These are phyloP conservation scores for Talaromyces thailandensis DNA, from an alignment of 495 filamentous ascomycete genomes.

Conservation along the genomic window DNA sequence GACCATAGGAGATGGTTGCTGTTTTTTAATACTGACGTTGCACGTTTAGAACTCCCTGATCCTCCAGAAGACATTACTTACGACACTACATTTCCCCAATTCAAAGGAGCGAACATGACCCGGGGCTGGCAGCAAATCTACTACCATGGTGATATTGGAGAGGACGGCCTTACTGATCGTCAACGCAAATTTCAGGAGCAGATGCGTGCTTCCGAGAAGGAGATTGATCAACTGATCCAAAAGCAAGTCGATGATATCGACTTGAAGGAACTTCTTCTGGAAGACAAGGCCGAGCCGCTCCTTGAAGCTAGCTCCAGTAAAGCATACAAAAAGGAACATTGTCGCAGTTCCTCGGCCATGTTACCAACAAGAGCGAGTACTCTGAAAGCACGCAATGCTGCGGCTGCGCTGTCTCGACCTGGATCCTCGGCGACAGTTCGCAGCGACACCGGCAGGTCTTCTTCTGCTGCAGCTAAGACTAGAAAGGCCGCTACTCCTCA, in stretches of 20 bases:
- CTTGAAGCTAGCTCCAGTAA: conserved; percentile 12
- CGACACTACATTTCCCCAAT: conserved; percentile 41
- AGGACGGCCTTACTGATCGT: conserved; percentile 55
- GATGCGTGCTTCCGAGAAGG: conserved; percentile 26
- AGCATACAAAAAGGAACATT: conserved; percentile 18
- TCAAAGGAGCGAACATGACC: conserved; percentile 56
- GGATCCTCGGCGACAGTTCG: conserved; percentile 19
- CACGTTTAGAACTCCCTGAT: conserved; percentile 54
- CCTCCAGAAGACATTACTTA: conserved; percentile 67
- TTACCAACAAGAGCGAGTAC: conserved; percentile 28
- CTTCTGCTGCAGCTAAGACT: conserved; percentile 26
- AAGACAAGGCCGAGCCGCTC: conserved; percentile 12
- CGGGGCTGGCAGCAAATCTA: conserved; percentile 51
- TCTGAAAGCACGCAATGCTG: conserved; percentile 43
- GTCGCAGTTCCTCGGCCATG: conserved; percentile 15
- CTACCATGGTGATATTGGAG: conserved; percentile 55
- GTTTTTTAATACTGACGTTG: not conserved
- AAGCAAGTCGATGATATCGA: conserved; percentile 42
- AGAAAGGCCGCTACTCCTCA: conserved; percentile 22
- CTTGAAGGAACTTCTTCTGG: not conserved
- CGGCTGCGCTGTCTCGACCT: conserved; percentile 40
- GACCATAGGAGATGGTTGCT: not conserved
- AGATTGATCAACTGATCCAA: conserved; percentile 52
- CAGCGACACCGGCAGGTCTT: conserved; percentile 16
- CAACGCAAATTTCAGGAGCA: conserved; percentile 54